Conservation (phyloP, 164 flowering plant genomes). For the Stephania yunnanensis region DNA sequence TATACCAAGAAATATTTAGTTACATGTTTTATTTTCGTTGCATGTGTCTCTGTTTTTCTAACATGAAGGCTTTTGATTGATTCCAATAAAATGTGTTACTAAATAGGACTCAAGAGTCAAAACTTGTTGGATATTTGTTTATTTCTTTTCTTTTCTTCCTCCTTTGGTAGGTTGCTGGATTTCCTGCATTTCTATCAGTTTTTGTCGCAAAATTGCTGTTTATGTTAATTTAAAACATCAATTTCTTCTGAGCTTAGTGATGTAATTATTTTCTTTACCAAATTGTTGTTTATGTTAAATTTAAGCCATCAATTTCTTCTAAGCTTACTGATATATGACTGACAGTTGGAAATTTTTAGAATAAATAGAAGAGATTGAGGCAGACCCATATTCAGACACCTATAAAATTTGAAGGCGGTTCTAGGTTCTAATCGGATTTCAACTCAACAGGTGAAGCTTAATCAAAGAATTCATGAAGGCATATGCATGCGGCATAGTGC, state of each 20-base stretch:
- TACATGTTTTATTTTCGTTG: no score
- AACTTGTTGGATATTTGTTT: background rate
- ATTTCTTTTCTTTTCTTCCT: background rate
- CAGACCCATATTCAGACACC: background rate
- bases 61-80: no score
- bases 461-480: conserved; percentile 75
- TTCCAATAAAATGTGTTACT: no score
- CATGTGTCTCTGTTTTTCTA: no score
- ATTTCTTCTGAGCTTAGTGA: background rate
- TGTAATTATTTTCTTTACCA: background rate
- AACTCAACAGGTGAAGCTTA: conserved; percentile 62
- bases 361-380: background rate
- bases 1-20: no score
- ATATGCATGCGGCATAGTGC: conserved; percentile 85
- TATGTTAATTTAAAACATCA: background rate
- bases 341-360: background rate
- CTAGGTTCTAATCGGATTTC: background rate
- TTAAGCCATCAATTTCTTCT: background rate
- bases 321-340: background rate
- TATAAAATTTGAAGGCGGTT: background rate
- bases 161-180: background rate
- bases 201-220: background rate
- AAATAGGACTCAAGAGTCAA: no score
- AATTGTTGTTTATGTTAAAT: background rate
- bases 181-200: no score